Conservation (phyloP, 768 basidiomycete genomes). For the Boletus reticuloceps region DNA sequence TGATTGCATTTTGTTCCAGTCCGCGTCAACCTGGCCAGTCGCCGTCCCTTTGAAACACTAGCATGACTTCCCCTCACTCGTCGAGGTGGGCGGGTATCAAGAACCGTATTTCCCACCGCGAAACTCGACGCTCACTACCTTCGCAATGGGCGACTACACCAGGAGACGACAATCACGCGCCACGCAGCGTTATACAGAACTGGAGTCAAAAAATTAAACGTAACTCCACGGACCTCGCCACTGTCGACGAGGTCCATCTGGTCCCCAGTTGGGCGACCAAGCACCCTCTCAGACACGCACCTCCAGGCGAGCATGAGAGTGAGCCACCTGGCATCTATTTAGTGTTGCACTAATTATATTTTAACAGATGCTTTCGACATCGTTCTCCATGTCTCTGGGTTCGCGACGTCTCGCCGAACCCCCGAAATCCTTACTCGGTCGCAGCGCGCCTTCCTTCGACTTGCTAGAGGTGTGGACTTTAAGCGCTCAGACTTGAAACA, state of each 20-base stretch:
- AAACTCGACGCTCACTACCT: constrained; percentile 32
- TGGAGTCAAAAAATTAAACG: constrained; percentile 56
- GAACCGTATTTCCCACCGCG: constrained; percentile 48
- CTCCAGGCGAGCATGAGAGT: constrained; percentile 28
- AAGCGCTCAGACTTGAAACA: background rate
- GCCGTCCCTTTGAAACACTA: constrained; percentile 1
- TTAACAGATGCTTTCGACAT: constrained; percentile 59
- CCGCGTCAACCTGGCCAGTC: background rate
- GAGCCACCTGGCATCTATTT: background rate
- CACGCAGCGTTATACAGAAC: constrained; percentile 33
- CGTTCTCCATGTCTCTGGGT: constrained; percentile 75
- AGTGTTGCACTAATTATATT: background rate
- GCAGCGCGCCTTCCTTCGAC: constrained; percentile 69
- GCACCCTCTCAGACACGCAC: constrained; percentile 34
- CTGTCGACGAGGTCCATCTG: constrained; percentile 49
- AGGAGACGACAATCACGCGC: constrained; percentile 21
- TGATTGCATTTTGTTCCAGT: constrained; percentile 8
- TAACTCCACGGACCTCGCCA: constrained; percentile 21
- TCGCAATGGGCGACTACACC: constrained; percentile 13
- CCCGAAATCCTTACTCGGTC: constrained; percentile 65
- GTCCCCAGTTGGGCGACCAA: constrained; percentile 84
- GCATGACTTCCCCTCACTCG: constrained; percentile 29
- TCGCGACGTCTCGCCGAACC: constrained; percentile 58
- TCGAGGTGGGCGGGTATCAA: constrained; percentile 40
- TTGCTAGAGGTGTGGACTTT: constrained; percentile 64